Evolutionary conservation across 345 rosid species (phyloP), one percentile per base, ranked within the genome.

Genomic region (Firmiana major): DNA sequence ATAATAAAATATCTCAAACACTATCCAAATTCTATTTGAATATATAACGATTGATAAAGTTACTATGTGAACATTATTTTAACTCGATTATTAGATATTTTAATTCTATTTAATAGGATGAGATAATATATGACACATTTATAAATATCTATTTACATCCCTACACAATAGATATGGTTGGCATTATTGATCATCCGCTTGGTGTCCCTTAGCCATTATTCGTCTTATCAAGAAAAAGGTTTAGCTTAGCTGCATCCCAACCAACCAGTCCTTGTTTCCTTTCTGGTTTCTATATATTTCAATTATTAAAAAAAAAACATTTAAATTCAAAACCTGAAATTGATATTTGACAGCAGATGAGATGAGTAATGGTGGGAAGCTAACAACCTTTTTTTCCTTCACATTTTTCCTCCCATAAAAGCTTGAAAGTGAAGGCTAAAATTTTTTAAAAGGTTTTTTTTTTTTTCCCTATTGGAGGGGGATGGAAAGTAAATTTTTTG

Each of bases 341-440:
- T 57, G 76, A 73, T 70, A 46, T 34, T 4, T 19, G 75, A 71
- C 75, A 53, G 45, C 49, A 7, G 70, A 69, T 26, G n/a, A n/a
- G n/a, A n/a, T n/a, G n/a, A n/a, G n/a, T n/a, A 16, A 26, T 71
- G 75, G 75, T 2, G 48, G 26, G 45, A 16, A 8, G 4, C 36
- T 12, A 51, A 51, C 53, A 2, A 4, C 42, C 9, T 5, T 16
- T 63, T 63, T 34, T 63, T 16, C 68, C 3, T 15, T 31, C 68
- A 54, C 59, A n/a, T 5, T 17, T 63, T 34, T 34, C n/a, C 3
- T 34, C 42, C 16, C 68, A 34, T 34, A 34, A 63, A 63, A 34
- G 68, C 42, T 63, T 63, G 67, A 63, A 63, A 63, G 15, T 36
- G 67, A 63, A 8, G 24, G 19, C 36, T 1, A 10, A n/a, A 65